These are phyloP conservation scores for Curvularia sp. DNA, from an alignment of 2,329 filamentous ascomycete species.

Conservation along the genomic window DNA sequence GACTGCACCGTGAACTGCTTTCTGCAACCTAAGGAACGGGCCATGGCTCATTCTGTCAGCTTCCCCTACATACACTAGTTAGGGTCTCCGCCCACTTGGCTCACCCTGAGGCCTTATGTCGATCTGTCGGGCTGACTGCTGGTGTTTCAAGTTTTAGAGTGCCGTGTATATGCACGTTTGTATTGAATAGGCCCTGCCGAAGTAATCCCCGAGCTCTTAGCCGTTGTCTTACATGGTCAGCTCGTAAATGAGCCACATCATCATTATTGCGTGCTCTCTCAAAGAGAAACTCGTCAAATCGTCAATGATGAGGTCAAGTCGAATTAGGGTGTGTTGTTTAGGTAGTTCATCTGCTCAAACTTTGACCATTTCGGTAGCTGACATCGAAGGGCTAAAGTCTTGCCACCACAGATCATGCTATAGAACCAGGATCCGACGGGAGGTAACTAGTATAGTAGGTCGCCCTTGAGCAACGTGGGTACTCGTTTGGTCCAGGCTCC, in stretches of 20 bases:
- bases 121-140: constrained; percentile 9
- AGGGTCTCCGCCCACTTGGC: constrained; percentile 5
- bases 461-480: constrained; percentile 3
- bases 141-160: constrained; percentile 3
- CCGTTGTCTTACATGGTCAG: background rate
- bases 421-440: constrained; percentile 3
- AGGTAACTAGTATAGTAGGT: constrained; percentile 5
- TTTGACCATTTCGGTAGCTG: background rate
- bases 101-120: background rate
- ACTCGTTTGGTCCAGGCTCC: constrained; percentile 10
- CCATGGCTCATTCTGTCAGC: constrained; percentile 1
- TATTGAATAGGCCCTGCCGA: constrained; percentile 2
- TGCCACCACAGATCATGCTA: constrained; percentile 2
- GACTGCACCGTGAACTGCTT: constrained; percentile 5
- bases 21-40: background rate
- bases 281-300: background rate
- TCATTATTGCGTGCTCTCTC: background rate
- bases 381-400: background rate
- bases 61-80: background rate
- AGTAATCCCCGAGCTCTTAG: background rate
- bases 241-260: background rate
- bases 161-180: constrained; percentile 4
- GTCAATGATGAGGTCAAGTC: background rate
- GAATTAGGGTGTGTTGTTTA: background rate
- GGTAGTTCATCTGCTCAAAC: background rate